Percentiles rank a stretch among this genome's conserved stretches.
These are phyloP conservation scores for Acrocalymma vagum DNA, from an alignment of 2,329 filamentous ascomycete species.

Conservation along the genomic window DNA sequence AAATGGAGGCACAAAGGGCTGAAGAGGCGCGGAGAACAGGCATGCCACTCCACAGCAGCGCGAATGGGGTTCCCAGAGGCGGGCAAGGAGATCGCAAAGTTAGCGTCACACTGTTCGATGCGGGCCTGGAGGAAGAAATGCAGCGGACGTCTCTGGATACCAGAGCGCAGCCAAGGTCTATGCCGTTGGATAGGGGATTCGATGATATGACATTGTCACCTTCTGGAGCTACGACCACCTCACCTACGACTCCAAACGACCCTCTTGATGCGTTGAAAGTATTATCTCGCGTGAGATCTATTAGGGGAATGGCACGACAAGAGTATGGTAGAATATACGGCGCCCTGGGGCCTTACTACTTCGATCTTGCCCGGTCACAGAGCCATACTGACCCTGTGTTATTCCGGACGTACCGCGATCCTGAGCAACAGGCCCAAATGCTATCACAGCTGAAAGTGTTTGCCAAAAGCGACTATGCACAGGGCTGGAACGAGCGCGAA, in stretches of 20 bases:
- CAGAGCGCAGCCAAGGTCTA: slow-evolving; percentile 31
- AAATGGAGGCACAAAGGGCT: slow-evolving; percentile 64
- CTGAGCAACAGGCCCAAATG: slow-evolving; percentile 90
- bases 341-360: slow-evolving; percentile 88
- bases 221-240: slow-evolving; percentile 35
- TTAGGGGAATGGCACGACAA: slow-evolving; percentile 83
- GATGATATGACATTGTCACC: slow-evolving; percentile 72
- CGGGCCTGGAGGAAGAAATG: slow-evolving; percentile 70
- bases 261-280: slow-evolving; percentile 72
- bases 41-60: slow-evolving; percentile 38
- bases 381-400: slow-evolving; percentile 82
- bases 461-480: slow-evolving; percentile 79
- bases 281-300: slow-evolving; percentile 75
- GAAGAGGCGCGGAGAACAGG: slow-evolving; percentile 51
- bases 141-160: slow-evolving; percentile 53
- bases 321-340: slow-evolving; percentile 92
- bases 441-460: slow-evolving; percentile 82
- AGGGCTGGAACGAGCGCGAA: slow-evolving; percentile 75
- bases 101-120: slow-evolving; percentile 77
- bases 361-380: slow-evolving; percentile 76
- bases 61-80: slow-evolving; percentile 47
- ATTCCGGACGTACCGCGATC: slow-evolving; percentile 86
- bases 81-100: slow-evolving; percentile 44
- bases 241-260: slow-evolving; percentile 54
- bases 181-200: slow-evolving; percentile 73